Base-by-base conservation (phyloP, 2,329 filamentous ascomycete species). In the Apiospora koreana region DNA sequence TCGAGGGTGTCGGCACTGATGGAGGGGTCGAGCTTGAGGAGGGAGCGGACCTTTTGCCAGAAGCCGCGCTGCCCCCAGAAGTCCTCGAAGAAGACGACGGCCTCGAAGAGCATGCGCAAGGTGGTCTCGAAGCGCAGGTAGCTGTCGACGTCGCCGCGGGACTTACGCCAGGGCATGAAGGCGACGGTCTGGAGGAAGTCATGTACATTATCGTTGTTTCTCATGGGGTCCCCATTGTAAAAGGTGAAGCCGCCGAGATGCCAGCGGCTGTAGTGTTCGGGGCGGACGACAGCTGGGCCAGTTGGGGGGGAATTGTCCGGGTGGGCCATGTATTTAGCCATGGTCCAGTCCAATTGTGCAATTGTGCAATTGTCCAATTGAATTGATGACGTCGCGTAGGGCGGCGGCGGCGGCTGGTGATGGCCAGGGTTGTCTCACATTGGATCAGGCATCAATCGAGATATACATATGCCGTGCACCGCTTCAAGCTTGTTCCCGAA, bases 71-170 rank as follows among this genome's bases (percentile, higher is more conserved):
- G 54, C 10, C 48, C 65, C 68, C 42, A 69, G 65, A 69, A 71
- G 5, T 50, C 28, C 7, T 18, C 8, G 23, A 71, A 71, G 45
- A 67, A 67, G n/a, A 62, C n/a, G 31, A 69, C 68, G 62, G 65
- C 70, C 50, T 69, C 70, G 54, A 71, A 67, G 4, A 71, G 64
- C 16, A 71, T 31, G 35, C 65, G 50, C n/a, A 71, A n/a, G 45
- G 67, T 71, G 42, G 68, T 71, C 23, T 48, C 28, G 43, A 68
- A 68, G 65, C 70, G 70, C 9, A 71, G 62, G 16, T n/a, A 45
- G n/a, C 42, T 41, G 18, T 64, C 31, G 21, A 31, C 23, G 1
- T 43, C 45, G 12, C 54, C 65, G 42, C 31, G 35, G 8, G 58
- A 43, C 43, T 58, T 62, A 4, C 42, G 31, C 18, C 21, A 7